Conservation (phyloP, 108 stramenopile genomes). For the Cyclotella atomus region DNA sequence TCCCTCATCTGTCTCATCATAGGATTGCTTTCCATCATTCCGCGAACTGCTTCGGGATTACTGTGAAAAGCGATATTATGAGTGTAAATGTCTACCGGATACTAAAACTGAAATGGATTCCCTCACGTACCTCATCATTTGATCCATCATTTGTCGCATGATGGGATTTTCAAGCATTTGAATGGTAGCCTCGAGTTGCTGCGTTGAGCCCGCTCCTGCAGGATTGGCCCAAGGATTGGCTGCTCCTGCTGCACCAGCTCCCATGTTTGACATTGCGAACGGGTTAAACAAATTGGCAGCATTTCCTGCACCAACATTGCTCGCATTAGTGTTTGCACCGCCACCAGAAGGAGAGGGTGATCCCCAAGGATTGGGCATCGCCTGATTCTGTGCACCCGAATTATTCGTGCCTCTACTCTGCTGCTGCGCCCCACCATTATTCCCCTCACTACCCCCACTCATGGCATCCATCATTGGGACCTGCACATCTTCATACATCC, state of each 20-base stretch:
- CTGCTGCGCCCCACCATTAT: slow-evolving; percentile 16
- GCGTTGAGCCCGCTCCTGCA: slow-evolving; percentile 44
- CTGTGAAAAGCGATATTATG: no score
- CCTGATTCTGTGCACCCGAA: slow-evolving; percentile 72
- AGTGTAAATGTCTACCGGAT: no score
- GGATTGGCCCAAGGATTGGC: slow-evolving; percentile 54
- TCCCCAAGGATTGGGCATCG: slow-evolving; percentile 95
- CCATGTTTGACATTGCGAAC: slow-evolving; percentile 44
- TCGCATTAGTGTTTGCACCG: slow-evolving; percentile 1
- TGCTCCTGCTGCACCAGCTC: slow-evolving; percentile 23
- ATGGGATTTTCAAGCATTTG: slow-evolving; percentile 78
- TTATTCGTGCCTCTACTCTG: slow-evolving; percentile 21
- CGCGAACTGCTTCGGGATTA: slow-evolving; percentile 67
- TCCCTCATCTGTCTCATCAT: slow-evolving; percentile 53
- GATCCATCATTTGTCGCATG: slow-evolving; percentile 76
- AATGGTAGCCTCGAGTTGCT: slow-evolving; percentile 73
- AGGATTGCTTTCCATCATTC: slow-evolving; percentile 54
- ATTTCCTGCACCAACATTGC: slow-evolving; percentile 4
- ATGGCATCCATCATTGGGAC: slow-evolving; percentile 96
- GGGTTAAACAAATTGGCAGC: slow-evolving; percentile 26
- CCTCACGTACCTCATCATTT: no score
- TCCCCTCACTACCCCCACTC: slow-evolving; percentile 28
- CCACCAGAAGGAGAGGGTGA: no score
- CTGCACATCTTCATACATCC: slow-evolving; percentile 95
- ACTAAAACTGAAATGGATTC: no score